A percentile compares a stretch with the other conserved stretches of the same genome.
Conservation (phyloP, 306 rosid species). For the Carpinus viminea region DNA sequence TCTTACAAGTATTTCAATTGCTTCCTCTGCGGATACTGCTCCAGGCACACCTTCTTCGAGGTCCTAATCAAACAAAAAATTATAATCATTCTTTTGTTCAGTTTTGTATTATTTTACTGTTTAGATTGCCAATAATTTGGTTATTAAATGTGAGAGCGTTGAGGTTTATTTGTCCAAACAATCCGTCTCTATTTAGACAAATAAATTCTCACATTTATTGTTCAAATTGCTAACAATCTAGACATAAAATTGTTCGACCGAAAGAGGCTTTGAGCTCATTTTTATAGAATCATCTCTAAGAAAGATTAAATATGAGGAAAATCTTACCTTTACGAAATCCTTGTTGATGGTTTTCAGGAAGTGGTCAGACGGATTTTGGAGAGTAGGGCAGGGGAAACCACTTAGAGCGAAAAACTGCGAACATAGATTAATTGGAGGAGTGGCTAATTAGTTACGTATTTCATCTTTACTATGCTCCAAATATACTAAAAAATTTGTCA, state of each 20-base stretch:
- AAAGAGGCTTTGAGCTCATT: background rate
- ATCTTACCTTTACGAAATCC: slow-evolving; percentile 58
- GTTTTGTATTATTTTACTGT: too few relatives aligned
- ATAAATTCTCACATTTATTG: too few relatives aligned
- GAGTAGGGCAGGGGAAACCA: slow-evolving; percentile 78
- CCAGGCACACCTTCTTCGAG: slow-evolving; percentile 20
- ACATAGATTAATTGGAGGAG: background rate
- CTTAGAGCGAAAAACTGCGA: slow-evolving; percentile 25
- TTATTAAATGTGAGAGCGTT: too few relatives aligned
- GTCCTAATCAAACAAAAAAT: slow-evolving; percentile 15
- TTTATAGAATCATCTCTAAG: background rate
- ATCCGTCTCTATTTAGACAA: too few relatives aligned
- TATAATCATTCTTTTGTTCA: too few relatives aligned
- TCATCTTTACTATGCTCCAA: too few relatives aligned
- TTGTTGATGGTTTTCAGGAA: slow-evolving; percentile 64
- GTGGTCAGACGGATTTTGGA: slow-evolving; percentile 69
- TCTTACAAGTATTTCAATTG: slow-evolving; percentile 22
- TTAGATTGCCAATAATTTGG: too few relatives aligned
- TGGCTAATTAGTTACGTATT: background rate
- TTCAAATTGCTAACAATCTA: too few relatives aligned
- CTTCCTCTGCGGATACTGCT: slow-evolving; percentile 34
- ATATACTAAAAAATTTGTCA: too few relatives aligned
- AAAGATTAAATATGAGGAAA: background rate
- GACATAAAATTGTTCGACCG: too few relatives aligned
- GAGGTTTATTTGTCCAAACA: too few relatives aligned